Base-by-base conservation (phyloP, 495 filamentous ascomycete genomes). In the Hypomontagnella submonticulosa region DNA sequence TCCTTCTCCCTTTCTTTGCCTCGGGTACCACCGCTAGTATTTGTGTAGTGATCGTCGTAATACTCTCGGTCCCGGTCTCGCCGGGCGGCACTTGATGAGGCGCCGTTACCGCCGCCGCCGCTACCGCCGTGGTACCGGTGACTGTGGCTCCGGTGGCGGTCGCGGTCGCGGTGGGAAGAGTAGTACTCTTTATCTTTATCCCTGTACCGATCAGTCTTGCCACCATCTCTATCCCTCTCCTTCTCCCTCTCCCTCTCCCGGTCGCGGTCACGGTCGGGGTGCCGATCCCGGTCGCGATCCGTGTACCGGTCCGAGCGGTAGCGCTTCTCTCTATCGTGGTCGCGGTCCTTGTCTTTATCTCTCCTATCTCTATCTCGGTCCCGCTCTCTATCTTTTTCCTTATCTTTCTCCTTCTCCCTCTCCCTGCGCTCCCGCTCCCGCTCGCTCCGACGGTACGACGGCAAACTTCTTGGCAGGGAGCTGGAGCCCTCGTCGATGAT, bases 401-500 rank as follows among this genome's bases (percentile, higher is more conserved):
- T 58, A 15, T 70, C 67, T 15, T 57, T 41, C 7, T 73, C 70
- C 10, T 49, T 47, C 15, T 69, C 66, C 46, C 43, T 42, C 7
- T 75, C 69, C 12, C 57, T 46, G 3, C 65, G 49, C 53, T 52
- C 66, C 33, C 44, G 72, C 52, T 57, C 75, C 36, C 68, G 57
- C 36, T 72, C 71, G 38, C 59, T 61, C 23, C 70, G 69, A 34
- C 51, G 66, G 23, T 69, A 69, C 4, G 64, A 58, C 47, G 66
- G 66, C 38, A 36, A 40, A 42, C 32, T 76, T 33, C 50, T 67
- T 49, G 15, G 73, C 52, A 37, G 53, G 63, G 54, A 82, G 60
- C 67, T 79, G 61, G 53, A 56, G 15, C 75, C 72, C 4, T 80
- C 79, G 43, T 80, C 67, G 6, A 71, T 67, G 36, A 74, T 61